A percentile compares a stretch with the other conserved stretches of the same genome.
Evolutionary conservation across 768 basidiomycete species (phyloP).

Genomic region (Russula griseocarnosa): DNA sequence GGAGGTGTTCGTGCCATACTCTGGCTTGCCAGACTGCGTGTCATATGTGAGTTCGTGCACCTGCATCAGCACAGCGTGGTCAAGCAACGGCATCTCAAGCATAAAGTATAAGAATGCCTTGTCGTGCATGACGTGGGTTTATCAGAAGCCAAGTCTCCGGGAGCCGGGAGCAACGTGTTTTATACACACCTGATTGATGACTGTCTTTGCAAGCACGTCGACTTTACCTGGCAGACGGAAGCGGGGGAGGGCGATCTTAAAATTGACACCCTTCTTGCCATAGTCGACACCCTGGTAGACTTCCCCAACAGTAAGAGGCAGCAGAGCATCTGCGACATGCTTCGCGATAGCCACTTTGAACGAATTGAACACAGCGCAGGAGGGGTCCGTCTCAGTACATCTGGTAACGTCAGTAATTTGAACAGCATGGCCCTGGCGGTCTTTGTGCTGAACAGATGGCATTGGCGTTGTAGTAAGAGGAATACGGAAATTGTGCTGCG

Average conservation of each 20-base stretch:
- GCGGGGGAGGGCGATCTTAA: slow-evolving; percentile 86
- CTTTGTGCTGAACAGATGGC: slow-evolving; percentile 3
- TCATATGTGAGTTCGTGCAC: slow-evolving; percentile 66
- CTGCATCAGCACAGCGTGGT: slow-evolving; percentile 64
- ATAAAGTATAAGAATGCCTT: slow-evolving; percentile 84
- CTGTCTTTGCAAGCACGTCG: slow-evolving; percentile 68
- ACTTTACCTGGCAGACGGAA: slow-evolving; percentile 83
- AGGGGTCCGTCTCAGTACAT: slow-evolving; percentile 53
- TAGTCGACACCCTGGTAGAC: slow-evolving; percentile 84
- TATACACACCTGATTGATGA: slow-evolving; percentile 60
- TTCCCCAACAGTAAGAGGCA: slow-evolving; percentile 63
- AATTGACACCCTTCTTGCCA: slow-evolving; percentile 92
- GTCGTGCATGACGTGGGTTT: slow-evolving; percentile 53
- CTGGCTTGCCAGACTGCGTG: slow-evolving; percentile 52
- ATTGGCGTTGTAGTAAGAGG: not conserved
- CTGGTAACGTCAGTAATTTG: slow-evolving; percentile 39
- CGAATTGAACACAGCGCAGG: slow-evolving; percentile 62
- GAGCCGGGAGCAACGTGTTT: not conserved
- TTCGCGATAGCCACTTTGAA: slow-evolving; percentile 82
- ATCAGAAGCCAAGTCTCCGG: not conserved
- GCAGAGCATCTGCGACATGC: slow-evolving; percentile 60
- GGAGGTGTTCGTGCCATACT: slow-evolving; percentile 76
- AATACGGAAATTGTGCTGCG: slow-evolving; percentile 13
- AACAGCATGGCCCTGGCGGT: slow-evolving; percentile 9
- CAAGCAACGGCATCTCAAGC: slow-evolving; percentile 59